Percentiles rank a stretch among this genome's conserved stretches.
These are phyloP conservation scores for Xerocomus nothofagi DNA, from an alignment of 1,284 basidiomycete genomes.

Conservation along the genomic window DNA sequence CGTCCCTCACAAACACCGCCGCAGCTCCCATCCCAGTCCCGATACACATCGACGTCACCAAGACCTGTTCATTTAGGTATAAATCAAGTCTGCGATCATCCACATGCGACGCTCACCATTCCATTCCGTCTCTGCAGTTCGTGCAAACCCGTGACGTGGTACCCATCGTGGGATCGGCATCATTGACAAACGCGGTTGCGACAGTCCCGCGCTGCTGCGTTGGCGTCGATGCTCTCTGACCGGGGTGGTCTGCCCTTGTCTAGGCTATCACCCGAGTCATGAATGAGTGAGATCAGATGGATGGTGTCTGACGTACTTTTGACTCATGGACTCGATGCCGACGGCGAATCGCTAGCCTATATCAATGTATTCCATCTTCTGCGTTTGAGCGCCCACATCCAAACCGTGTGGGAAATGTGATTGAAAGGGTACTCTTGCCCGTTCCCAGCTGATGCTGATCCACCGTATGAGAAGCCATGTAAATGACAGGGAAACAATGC, in stretches of 20 bases:
- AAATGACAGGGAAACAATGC: too few relatives aligned
- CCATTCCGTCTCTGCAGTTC: conserved; percentile 77
- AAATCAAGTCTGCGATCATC: neutral
- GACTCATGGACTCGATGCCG: conserved; percentile 84
- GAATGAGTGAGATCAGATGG: too few relatives aligned
- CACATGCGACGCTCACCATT: conserved; percentile 51
- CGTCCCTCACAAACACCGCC: conserved; percentile 64
- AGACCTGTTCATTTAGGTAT: conserved; percentile 43
- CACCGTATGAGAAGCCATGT: too few relatives aligned
- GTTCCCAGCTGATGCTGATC: too few relatives aligned
- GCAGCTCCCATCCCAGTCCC: conserved; percentile 91
- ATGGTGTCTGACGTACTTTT: conserved; percentile 56
- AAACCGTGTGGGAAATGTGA: too few relatives aligned
- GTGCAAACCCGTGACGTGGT: conserved; percentile 68
- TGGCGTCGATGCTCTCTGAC: conserved; percentile 57
- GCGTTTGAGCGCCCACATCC: too few relatives aligned
- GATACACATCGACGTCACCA: conserved; percentile 85
- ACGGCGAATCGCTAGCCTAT: conserved; percentile 82
- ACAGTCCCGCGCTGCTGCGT: conserved; percentile 58
- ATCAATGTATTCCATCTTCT: too few relatives aligned
- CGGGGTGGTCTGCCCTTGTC: conserved; percentile 62
- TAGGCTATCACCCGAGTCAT: conserved; percentile 43
- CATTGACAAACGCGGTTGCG: conserved; percentile 58
- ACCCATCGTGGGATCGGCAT: conserved; percentile 47
- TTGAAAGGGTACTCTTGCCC: too few relatives aligned